Base-by-base conservation (phyloP, 371 early-diverging fungal species). In the Actinomortierella wolfii region DNA sequence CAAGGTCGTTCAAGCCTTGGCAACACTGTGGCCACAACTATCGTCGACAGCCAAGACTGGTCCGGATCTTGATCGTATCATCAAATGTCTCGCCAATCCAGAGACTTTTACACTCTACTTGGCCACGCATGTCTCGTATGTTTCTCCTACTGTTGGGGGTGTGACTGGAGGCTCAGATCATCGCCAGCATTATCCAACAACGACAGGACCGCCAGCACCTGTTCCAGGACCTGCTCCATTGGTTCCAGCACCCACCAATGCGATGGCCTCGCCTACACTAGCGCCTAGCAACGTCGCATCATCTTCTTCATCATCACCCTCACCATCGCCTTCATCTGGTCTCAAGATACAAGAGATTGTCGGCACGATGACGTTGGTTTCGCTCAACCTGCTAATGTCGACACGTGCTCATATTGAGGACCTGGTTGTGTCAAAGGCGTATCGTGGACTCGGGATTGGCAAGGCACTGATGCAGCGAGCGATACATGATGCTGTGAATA, bases 341-440 rank as follows among this genome's bases (percentile, higher is more conserved):
- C n/a, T 53, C 3, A 25, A 51, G 34, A 65, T 64, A 47, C 26
- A 47, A 17, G 49, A 42, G 1, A 56, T 71, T 24, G 29, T 66
- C 0, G 73, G 73, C 7, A 57, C 58, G 34, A 41, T 66, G 47
- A 71, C 73, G 3, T 46, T 71, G 21, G 51, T 71, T 41, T 61
- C 66, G 23, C 20, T 71, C 7, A 54, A 57, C 13, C 56, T 71
- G 8, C 62, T 71, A 20, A 71, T 65, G 66, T 58, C 57, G 21
- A 43, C 61, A 1, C 66, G 73, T 20, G 73, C 66, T 0, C 73
- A 71, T 41, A 71, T 71, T 49, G 73, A 71, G 26, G 73, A 71
- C 26, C 54, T 71, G 18, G 61, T 71, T 8, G 73, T 71, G n/a
- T 55, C 48, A 2, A 20, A 28, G 3, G 25, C 39, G 23, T 57